A percentile compares a stretch with the other conserved stretches of the same genome.
phyloP scores from a whole-genome alignment of 2,329 filamentous ascomycete species.

The Paecilomyces formosus region DNA sequence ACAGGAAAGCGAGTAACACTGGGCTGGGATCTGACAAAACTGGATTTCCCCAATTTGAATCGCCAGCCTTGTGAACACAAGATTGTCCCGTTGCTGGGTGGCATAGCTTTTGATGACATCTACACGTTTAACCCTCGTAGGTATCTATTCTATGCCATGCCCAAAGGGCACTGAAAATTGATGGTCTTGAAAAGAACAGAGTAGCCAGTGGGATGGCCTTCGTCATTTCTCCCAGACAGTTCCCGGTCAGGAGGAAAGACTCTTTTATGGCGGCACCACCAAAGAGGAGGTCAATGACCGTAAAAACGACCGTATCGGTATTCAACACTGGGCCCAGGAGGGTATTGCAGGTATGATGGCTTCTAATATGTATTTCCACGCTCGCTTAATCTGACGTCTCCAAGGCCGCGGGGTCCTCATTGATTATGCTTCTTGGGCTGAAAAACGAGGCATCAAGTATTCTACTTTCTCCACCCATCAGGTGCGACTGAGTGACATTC shows the following conservation, averaged over 20 bases:
- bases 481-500: conserved; percentile 28
- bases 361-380: not conserved
- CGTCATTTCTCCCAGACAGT: conserved; percentile 42
- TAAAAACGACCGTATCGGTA: conserved; percentile 38
- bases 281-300: conserved; percentile 39
- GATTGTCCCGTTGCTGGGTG: conserved; percentile 42
- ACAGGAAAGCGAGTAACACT: conserved; percentile 47
- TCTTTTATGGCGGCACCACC: conserved; percentile 46
- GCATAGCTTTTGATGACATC: conserved; percentile 44
- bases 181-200: conserved; percentile 30
- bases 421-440: conserved; percentile 43
- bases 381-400: not conserved
- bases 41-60: conserved; percentile 49
- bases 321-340: conserved; percentile 43
- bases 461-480: conserved; percentile 34
- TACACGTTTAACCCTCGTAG: conserved; percentile 45
- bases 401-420: conserved; percentile 45
- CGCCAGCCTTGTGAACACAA: conserved; percentile 45
- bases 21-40: conserved; percentile 49
- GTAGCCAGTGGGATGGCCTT: conserved; percentile 47
- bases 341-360: conserved; percentile 33
- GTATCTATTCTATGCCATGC: conserved; percentile 4
- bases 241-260: conserved; percentile 26
- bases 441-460: conserved; percentile 31
- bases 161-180: not conserved